Evolutionary conservation across 176 grass and related monocot species (phyloP).

Genomic region (Poa pratensis): DNA sequence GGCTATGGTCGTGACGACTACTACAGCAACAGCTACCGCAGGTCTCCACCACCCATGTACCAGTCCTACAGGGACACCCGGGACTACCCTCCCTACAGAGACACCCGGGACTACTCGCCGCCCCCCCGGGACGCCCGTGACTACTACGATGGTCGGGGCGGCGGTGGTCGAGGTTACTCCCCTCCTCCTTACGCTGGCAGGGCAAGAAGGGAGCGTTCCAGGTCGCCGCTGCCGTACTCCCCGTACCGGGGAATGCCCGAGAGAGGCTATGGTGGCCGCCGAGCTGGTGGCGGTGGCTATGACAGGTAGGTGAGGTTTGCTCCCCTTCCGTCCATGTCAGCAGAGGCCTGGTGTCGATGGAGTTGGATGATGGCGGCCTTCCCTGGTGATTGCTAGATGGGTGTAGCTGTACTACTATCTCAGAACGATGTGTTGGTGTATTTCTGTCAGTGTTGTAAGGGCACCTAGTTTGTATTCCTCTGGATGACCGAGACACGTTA

Average conservation of each 20-base stretch:
- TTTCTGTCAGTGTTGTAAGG: constrained; percentile 23
- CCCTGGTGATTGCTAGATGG: constrained; percentile 38
- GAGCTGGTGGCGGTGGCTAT: constrained; percentile 48
- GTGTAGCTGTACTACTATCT: constrained; percentile 12
- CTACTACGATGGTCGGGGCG: constrained; percentile 49
- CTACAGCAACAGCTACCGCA: constrained; percentile 53
- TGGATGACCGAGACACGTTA: constrained; percentile 5
- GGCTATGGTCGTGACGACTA: constrained; percentile 71
- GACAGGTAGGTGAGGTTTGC: constrained; percentile 35
- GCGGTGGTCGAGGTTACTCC: constrained; percentile 62
- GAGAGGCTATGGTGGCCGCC: constrained; percentile 56
- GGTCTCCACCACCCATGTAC: constrained; percentile 68
- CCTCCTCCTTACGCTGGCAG: constrained; percentile 51
- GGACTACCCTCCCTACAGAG: constrained; percentile 60
- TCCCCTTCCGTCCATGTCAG: neutral
- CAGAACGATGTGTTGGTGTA: neutral
- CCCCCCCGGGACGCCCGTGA: constrained; percentile 47
- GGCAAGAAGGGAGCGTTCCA: constrained; percentile 59
- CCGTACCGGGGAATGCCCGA: constrained; percentile 49
- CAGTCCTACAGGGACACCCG: constrained; percentile 48
- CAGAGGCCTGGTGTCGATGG: neutral
- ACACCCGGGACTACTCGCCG: constrained; percentile 55
- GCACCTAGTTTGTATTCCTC: constrained; percentile 28
- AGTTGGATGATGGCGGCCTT: neutral
- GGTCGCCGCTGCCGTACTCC: constrained; percentile 40